Base-by-base conservation (phyloP, 2,329 filamentous ascomycete genomes). In the Uncinocarpus reesii region DNA sequence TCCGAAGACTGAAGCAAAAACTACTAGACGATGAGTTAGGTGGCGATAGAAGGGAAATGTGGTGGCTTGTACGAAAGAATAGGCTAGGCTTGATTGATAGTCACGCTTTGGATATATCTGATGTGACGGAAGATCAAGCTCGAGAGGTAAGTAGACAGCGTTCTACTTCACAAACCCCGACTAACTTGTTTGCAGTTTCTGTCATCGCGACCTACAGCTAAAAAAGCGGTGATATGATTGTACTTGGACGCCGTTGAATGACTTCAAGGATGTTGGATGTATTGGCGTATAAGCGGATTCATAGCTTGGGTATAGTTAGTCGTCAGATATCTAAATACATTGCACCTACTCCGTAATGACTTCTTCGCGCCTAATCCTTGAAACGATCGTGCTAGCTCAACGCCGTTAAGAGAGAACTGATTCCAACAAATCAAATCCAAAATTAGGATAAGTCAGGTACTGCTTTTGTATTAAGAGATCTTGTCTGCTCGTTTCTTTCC, bases 21-120 rank as follows among this genome's bases (percentile, higher is more conserved):
- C 62, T 95, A 1, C 63, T 88, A 6, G 75, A 72, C 0, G 84
- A 80, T 0, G 76, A 83, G 55, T 66, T 95, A 2, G 80, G 81
- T 31, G 88, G 86, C 0, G 83, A 93, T 57, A 72, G 87, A 47
- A 76, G 76, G 53, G 86, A 93, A 59, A 80, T 95, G 68, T 95
- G 88, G 88, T 84, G 79, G 70, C 72, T 77, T 56, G 68, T 95
- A 20, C 75, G 82, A 56, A 77, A 71, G 50, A 77, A 74, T 35
- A 78, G 72, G 56, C 67, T 95, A 48, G 86, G 88, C 0, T 69
- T 95, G 60, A 81, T 96, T 57, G 80, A 84, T 53, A 71, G 73
- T 45, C 72, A 68, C 41, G 70, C 79, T 58, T 77, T 75, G 2
- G 79, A 84, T 36, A 69, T 72, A 15, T 88, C 84, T 1, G 71